These are phyloP conservation scores for Alternaria panax DNA, from an alignment of 2,329 filamentous ascomycete species.

Conservation along the genomic window DNA sequence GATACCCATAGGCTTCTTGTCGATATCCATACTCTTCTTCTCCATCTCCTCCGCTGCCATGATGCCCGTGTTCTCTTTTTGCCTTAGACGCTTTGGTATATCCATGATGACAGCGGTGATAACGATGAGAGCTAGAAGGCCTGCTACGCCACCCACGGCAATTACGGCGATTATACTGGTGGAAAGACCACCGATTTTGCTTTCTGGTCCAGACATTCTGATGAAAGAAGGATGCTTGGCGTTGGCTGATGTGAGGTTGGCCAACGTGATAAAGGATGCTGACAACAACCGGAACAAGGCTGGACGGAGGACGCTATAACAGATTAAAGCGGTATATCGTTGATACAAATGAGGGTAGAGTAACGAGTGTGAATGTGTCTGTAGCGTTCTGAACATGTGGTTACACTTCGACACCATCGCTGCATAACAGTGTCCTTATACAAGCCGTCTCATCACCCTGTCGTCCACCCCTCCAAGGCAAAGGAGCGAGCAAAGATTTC, in stretches of 20 bases:
- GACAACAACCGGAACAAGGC: background rate
- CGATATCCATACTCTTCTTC: constrained; percentile 12
- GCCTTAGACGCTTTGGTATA: constrained; percentile 19
- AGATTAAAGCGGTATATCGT: background rate
- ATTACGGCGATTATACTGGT: constrained; percentile 19
- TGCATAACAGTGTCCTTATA: background rate
- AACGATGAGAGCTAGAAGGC: constrained; percentile 18
- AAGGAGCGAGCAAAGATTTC: constrained; percentile 1
- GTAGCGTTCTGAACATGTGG: background rate
- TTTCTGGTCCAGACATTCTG: constrained; percentile 4
- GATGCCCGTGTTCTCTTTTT: constrained; percentile 8
- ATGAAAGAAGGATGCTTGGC: background rate
- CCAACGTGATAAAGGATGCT: background rate
- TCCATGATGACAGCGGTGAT: constrained; percentile 16
- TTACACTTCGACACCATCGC: background rate
- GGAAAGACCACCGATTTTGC: constrained; percentile 14
- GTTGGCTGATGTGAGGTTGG: background rate
- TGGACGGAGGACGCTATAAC: background rate
- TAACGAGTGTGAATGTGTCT: background rate
- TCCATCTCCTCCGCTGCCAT: constrained; percentile 15
- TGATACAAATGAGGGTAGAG: background rate
- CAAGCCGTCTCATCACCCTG: background rate
- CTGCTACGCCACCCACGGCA: constrained; percentile 15
- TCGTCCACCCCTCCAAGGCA: background rate
- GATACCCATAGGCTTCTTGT: background rate